Percentiles rank a stretch among this genome's conserved stretches.
Conservation (phyloP, 2,329 filamentous ascomycete species). For the Sarocladiaceae sp. region DNA sequence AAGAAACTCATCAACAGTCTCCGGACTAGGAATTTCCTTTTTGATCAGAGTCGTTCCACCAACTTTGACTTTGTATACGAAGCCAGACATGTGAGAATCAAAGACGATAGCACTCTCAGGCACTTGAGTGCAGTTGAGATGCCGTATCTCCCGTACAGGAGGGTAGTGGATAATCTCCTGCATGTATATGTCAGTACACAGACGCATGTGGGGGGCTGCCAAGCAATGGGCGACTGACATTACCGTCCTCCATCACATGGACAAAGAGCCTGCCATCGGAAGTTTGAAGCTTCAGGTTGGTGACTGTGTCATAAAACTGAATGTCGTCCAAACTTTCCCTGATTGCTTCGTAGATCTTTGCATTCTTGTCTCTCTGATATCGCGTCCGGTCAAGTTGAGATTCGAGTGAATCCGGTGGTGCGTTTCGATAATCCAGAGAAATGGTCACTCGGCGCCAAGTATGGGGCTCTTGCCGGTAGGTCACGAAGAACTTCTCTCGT, state of each 20-base stretch:
- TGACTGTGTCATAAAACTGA: constrained; percentile 92
- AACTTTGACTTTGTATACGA: constrained; percentile 87
- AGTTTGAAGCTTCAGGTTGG: constrained; percentile 90
- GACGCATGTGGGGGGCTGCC: background rate
- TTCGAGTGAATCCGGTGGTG: constrained; percentile 76
- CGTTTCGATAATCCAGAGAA: constrained; percentile 84
- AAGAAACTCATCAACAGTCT: constrained; percentile 91
- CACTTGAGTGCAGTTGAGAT: constrained; percentile 60
- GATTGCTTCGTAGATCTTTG: constrained; percentile 90
- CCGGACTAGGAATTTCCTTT: constrained; percentile 94
- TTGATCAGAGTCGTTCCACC: constrained; percentile 72
- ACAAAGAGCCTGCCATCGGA: constrained; percentile 83
- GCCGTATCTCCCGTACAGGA: constrained; percentile 62
- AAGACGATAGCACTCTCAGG: constrained; percentile 74
- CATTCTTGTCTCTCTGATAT: constrained; percentile 86
- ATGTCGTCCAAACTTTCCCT: constrained; percentile 89
- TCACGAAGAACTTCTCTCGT: constrained; percentile 96
- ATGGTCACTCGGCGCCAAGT: constrained; percentile 85
- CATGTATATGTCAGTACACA: constrained; percentile 4
- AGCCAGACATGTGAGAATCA: constrained; percentile 89
- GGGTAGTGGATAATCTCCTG: constrained; percentile 87
- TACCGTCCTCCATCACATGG: constrained; percentile 94
- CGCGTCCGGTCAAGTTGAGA: constrained; percentile 69
- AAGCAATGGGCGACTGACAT: constrained; percentile 40
- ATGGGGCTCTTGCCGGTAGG: constrained; percentile 74